A percentile compares a stretch with the other conserved stretches of the same genome.
Evolutionary conservation across 352 stramenopile species (phyloP).

Genomic region (Aphanomyces invadans): DNA sequence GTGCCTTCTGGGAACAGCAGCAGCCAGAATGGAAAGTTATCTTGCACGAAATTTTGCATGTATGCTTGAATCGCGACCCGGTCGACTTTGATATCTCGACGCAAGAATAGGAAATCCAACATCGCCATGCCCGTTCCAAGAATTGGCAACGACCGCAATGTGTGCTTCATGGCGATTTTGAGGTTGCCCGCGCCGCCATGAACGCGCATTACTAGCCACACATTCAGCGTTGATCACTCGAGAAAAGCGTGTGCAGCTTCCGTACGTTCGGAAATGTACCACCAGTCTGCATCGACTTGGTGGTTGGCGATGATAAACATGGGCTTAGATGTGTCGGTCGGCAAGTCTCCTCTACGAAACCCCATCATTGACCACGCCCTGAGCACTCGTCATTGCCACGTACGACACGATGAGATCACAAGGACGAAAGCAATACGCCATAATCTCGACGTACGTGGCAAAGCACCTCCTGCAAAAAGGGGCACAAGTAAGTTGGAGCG

Average conservation of each 20-base stretch:
- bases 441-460: constrained; percentile 7
- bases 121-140: constrained; percentile 31
- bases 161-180: constrained; percentile 37
- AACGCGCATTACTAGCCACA: constrained; percentile 26
- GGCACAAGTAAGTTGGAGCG: neutral
- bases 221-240: too few relatives aligned
- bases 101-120: constrained; percentile 42
- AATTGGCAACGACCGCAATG: constrained; percentile 28
- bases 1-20: constrained; percentile 43
- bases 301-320: constrained; percentile 44
- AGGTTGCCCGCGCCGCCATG: constrained; percentile 25
- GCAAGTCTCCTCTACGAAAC: constrained; percentile 45
- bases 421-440: neutral
- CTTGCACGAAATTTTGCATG: constrained; percentile 27
- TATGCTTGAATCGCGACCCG: neutral
- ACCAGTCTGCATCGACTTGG: constrained; percentile 46
- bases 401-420: constrained; percentile 10
- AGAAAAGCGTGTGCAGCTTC: too few relatives aligned
- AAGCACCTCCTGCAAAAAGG: constrained; percentile 7
- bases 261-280: constrained; percentile 35
- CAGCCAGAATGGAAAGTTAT: constrained; percentile 31
- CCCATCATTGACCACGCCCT: neutral
- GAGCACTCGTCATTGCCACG: neutral
- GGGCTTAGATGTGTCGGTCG: constrained; percentile 32
- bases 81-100: constrained; percentile 29